A percentile compares a stretch with the other conserved stretches of the same genome.
Conservation (phyloP, 2,329 filamentous ascomycete species). For the Clarireedia hainanense region DNA sequence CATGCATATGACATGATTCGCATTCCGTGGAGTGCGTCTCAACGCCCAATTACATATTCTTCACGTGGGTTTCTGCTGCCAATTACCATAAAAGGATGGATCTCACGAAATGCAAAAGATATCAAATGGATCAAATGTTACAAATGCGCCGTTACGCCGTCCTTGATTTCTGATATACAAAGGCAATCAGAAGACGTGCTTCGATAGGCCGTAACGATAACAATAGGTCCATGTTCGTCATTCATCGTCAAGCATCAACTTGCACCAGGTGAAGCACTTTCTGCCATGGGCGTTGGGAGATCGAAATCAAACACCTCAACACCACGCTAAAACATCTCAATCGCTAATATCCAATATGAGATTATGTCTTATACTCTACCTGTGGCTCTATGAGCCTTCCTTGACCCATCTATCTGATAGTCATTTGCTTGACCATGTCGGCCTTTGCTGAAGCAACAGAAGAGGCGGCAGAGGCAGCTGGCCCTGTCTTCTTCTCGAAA, state of each 20-base stretch:
- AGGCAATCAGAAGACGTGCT: neutral
- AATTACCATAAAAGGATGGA: too few species aligned
- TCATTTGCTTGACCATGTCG: conserved; percentile 90
- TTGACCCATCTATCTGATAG: conserved; percentile 58
- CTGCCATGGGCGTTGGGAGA: conserved; percentile 39
- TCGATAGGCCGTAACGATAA: neutral
- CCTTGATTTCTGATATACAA: too few species aligned
- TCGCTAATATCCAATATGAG: conserved; percentile 35
- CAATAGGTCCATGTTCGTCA: conserved; percentile 8
- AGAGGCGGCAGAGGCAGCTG: conserved; percentile 54
- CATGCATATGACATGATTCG: too few species aligned
- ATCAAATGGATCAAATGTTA: too few species aligned
- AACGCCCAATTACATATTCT: too few species aligned
- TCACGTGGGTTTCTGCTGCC: too few species aligned
- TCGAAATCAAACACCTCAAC: conserved; percentile 39
- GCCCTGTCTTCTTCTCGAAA: conserved; percentile 94
- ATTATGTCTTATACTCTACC: conserved; percentile 28
- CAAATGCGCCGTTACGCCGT: too few species aligned
- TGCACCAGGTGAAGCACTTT: conserved; percentile 38
- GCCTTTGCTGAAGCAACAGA: conserved; percentile 69
- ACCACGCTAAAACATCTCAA: conserved; percentile 42
- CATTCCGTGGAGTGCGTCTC: too few species aligned
- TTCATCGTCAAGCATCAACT: conserved; percentile 27
- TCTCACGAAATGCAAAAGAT: too few species aligned
- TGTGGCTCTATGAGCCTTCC: conserved; percentile 20